These are phyloP conservation scores for Hymenoscyphus linearis DNA, from an alignment of 2,329 filamentous ascomycete species.

Conservation along the genomic window DNA sequence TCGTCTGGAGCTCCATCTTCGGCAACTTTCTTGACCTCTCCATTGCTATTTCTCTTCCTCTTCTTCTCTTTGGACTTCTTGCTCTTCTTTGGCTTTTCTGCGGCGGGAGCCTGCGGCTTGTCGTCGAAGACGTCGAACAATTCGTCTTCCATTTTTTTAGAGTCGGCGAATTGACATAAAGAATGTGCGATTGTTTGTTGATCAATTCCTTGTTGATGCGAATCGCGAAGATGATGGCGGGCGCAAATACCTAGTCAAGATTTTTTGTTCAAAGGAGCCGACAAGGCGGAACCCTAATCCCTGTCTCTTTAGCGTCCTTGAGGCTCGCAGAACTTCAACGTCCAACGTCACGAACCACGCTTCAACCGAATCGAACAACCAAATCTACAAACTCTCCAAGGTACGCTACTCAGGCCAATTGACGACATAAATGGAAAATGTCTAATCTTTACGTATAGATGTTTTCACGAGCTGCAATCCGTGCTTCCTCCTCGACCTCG, in stretches of 20 bases:
- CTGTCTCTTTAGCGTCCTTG: slow-evolving; percentile 6
- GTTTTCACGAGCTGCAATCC: slow-evolving; percentile 67
- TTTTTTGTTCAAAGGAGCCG: not conserved
- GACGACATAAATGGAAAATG: slow-evolving; percentile 21
- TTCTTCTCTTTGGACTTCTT: slow-evolving; percentile 39
- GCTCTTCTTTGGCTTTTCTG: slow-evolving; percentile 30
- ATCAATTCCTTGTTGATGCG: not conserved
- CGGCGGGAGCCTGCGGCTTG: slow-evolving; percentile 44
- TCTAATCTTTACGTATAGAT: slow-evolving; percentile 51
- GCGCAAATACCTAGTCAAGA: not conserved
- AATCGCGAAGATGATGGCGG: not conserved
- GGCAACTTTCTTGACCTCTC: slow-evolving; percentile 60
- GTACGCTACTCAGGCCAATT: slow-evolving; percentile 34
- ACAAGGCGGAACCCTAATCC: not conserved
- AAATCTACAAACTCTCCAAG: slow-evolving; percentile 22
- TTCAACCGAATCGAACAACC: slow-evolving; percentile 12
- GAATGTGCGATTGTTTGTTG: not conserved
- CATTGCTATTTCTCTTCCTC: slow-evolving; percentile 85
- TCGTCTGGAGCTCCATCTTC: slow-evolving; percentile 58
- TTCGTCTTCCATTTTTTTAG: slow-evolving; percentile 64
- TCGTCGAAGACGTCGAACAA: slow-evolving; percentile 80
- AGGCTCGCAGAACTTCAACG: slow-evolving; percentile 12
- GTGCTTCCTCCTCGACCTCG: slow-evolving; percentile 56
- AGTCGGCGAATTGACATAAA: not conserved
- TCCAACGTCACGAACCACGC: slow-evolving; percentile 20